A percentile compares a stretch with the other conserved stretches of the same genome.
Evolutionary conservation across 257 asterid genomes (phyloP).

Genomic region (Thymus quinquecostatus): DNA sequence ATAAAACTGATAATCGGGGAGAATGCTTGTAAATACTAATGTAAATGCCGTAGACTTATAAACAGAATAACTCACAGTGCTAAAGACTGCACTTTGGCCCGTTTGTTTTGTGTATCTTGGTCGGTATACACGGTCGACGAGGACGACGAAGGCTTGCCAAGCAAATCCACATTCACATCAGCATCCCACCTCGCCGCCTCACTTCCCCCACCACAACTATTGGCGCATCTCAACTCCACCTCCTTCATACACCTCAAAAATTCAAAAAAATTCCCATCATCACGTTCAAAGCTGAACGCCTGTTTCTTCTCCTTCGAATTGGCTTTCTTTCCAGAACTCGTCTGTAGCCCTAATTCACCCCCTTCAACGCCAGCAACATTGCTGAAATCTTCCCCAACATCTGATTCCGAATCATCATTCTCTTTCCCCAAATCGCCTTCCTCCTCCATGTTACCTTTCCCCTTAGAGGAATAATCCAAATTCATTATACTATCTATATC

Average conservation of each 20-base stretch:
- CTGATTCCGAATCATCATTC: conserved; percentile 36
- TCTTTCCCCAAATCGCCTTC: conserved; percentile 2
- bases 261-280: conserved; percentile 29
- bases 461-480: conserved; percentile 7
- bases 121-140: conserved; percentile 31
- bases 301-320: neutral
- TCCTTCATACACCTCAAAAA: conserved; percentile 23
- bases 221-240: conserved; percentile 15
- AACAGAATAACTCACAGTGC: conserved; percentile 53
- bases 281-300: conserved; percentile 19
- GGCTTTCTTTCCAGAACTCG: conserved; percentile 15
- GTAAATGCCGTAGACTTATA: neutral
- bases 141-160: conserved; percentile 57
- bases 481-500: conserved; percentile 40
- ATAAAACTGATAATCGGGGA: neutral
- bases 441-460: neutral
- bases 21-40: neutral
- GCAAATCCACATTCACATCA: conserved; percentile 56
- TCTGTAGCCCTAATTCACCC: conserved; percentile 31
- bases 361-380: conserved; percentile 11
- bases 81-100: conserved; percentile 63
- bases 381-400: conserved; percentile 30
- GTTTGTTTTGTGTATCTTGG: conserved; percentile 53
- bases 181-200: conserved; percentile 40
- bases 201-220: conserved; percentile 10